A percentile compares a stretch with the other conserved stretches of the same genome.
These are phyloP conservation scores for Fulvia fulva DNA, from an alignment of 2,329 filamentous ascomycete genomes.

Conservation along the genomic window DNA sequence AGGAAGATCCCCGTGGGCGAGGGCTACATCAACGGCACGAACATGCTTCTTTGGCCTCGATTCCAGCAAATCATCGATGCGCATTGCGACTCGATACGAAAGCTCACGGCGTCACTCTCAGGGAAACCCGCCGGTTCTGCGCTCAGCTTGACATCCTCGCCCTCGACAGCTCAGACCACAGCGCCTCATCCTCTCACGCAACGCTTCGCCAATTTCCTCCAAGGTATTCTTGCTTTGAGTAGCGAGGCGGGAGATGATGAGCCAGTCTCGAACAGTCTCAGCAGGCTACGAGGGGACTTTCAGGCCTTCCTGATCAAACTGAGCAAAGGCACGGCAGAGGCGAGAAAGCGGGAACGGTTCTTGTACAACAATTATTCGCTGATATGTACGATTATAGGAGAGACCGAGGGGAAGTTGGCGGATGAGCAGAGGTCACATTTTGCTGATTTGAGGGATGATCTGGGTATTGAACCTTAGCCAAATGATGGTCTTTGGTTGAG, in stretches of 20 bases:
- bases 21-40: conserved; percentile 87
- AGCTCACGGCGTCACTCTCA: conserved; percentile 46
- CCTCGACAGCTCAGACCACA: conserved; percentile 62
- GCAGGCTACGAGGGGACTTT: conserved; percentile 72
- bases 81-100: conserved; percentile 82
- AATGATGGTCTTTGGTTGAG: neutral
- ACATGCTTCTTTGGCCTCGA: conserved; percentile 94
- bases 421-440: conserved; percentile 73
- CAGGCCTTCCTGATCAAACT: conserved; percentile 77
- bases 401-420: conserved; percentile 68
- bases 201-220: conserved; percentile 87
- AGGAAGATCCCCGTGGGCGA: conserved; percentile 86
- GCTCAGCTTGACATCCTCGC: conserved; percentile 50
- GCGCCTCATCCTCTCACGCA: conserved; percentile 91
- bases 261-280: conserved; percentile 77
- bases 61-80: conserved; percentile 92
- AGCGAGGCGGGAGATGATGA: conserved; percentile 93
- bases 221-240: conserved; percentile 77
- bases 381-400: conserved; percentile 79
- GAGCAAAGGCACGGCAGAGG: conserved; percentile 70
- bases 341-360: conserved; percentile 79
- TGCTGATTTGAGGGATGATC: conserved; percentile 52
- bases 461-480: conserved; percentile 18
- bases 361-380: conserved; percentile 95
- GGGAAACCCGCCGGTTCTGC: conserved; percentile 50